Evolutionary conservation across 1,139 yeast genomes (phyloP), one percentile per base, ranked within the genome.

Genomic region (Yamadazyma spencermartinsiae): DNA sequence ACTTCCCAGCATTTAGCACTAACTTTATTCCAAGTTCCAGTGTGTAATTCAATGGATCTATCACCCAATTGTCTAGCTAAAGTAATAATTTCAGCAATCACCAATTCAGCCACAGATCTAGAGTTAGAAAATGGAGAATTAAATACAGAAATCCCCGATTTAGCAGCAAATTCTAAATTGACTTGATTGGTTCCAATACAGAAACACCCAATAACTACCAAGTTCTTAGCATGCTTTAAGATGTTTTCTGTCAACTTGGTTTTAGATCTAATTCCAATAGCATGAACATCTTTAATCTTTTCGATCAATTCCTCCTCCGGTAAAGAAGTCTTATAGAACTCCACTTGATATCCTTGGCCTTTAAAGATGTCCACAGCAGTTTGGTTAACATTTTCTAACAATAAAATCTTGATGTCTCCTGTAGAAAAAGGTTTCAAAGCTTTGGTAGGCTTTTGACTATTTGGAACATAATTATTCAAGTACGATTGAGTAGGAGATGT

Each of bases 161-260:
- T 80, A 48, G 98, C 97, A 43, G 99, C 99, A 55, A 64, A 86
- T 50, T 86, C 87, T 51, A 92, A 76, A 62, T 92, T 94, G 42
- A 92, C 99, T 72, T 92, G 99, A 71, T 92, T 92, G 42, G 98
- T 94, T 58, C 99, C 99, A 56, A 92, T 92, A 75, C 99, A 92
- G 85, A 92, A 92, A 72, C 99, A 92, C 42, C 99, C 99, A 65
- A 94, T 74, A 32, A 80, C 90, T 24, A 87, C 88, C 65, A 92
- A 76, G 69, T 92, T 87, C 61, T 82, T 84, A 39, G 98, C 98
- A 52, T 86, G 87, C 49, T 79, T 75, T 55, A 92, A 74, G 27
- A 92, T 79, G 45, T 80, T 82, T 52, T 79, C 84, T 28, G 92
- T 87, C 57, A 92, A 75, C 63, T 82, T 86, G 40, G 98, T 92